A percentile compares a stretch with the other conserved stretches of the same genome.
These are phyloP conservation scores for Candida ortonii DNA, from an alignment of 805 yeast genomes.

Conservation along the genomic window DNA sequence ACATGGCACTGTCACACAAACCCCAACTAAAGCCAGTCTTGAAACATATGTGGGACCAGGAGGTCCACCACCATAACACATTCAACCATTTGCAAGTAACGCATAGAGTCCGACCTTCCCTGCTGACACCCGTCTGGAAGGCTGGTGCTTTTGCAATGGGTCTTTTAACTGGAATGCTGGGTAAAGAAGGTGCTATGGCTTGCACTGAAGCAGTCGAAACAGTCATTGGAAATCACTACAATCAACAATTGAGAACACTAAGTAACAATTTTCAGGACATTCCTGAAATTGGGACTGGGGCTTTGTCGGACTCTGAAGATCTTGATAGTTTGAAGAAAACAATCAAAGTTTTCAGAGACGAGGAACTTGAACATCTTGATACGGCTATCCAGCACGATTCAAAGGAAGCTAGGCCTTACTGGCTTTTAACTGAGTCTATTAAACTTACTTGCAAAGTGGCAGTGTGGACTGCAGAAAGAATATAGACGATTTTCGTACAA, in stretches of 20 bases:
- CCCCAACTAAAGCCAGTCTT: slow-evolving; percentile 78
- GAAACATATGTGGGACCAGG: slow-evolving; percentile 98
- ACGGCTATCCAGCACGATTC: slow-evolving; percentile 93
- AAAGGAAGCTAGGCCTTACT: slow-evolving; percentile 88
- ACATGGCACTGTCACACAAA: slow-evolving; percentile 62
- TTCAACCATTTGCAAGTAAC: slow-evolving; percentile 74
- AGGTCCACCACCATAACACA: slow-evolving; percentile 82
- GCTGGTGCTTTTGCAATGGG: slow-evolving; percentile 87
- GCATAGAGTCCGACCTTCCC: slow-evolving; percentile 85
- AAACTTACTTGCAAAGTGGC: slow-evolving; percentile 84
- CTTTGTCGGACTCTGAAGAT: slow-evolving; percentile 46
- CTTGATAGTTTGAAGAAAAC: slow-evolving; percentile 53
- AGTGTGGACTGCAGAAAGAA: slow-evolving; percentile 84
- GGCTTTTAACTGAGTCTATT: slow-evolving; percentile 82
- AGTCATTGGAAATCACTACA: slow-evolving; percentile 94
- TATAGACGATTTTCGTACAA: slow-evolving; percentile 41
- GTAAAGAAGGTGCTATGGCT: slow-evolving; percentile 98
- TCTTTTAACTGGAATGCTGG: slow-evolving; percentile 75
- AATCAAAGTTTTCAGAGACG: slow-evolving; percentile 81
- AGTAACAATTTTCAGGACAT: slow-evolving; percentile 59
- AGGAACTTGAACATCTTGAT: slow-evolving; percentile 91
- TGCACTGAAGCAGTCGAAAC: slow-evolving; percentile 99
- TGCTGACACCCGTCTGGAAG: slow-evolving; percentile 92
- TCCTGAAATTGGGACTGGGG: slow-evolving; percentile 31
- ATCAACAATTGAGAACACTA: slow-evolving; percentile 78